Conservation (phyloP, 2,329 filamentous ascomycete species). For the Simplicillium sp. region DNA sequence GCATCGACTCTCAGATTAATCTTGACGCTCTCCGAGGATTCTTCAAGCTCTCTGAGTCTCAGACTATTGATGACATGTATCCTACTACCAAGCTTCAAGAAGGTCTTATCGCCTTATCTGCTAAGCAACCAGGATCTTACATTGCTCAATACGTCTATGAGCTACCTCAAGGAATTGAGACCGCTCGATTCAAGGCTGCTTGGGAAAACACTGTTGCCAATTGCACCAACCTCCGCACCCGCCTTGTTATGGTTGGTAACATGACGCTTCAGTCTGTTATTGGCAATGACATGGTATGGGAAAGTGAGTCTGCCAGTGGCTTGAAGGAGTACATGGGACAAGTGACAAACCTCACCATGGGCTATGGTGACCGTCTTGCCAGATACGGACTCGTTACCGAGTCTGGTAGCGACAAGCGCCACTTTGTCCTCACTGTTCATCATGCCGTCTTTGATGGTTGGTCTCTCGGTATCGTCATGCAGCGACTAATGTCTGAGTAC, state of each 20-base stretch:
- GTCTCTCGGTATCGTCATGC: conserved; percentile 7
- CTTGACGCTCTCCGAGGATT: too few species aligned
- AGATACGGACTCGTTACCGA: conserved; percentile 18
- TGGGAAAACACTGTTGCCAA: conserved; percentile 2
- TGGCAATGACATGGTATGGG: conserved; percentile 18
- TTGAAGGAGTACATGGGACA: too few species aligned
- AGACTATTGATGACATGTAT: conserved; percentile 1
- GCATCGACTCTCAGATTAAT: too few species aligned
- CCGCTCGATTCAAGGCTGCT: conserved; percentile 5
- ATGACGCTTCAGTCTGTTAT: conserved; percentile 28
- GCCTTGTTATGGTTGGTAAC: conserved; percentile 27
- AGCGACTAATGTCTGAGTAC: conserved; percentile 4
- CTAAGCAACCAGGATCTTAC: conserved; percentile 5
- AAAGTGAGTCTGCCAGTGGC: conserved; percentile 6
- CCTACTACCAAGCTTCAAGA: neutral
- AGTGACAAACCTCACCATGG: too few species aligned
- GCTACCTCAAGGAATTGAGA: conserved; percentile 1
- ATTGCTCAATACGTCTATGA: conserved; percentile 3
- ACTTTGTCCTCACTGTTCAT: conserved; percentile 7
- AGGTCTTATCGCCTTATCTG: neutral
- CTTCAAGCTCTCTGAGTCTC: too few species aligned
- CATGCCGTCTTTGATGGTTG: conserved; percentile 8
- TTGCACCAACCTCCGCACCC: conserved; percentile 9
- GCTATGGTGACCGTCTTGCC: conserved; percentile 13
- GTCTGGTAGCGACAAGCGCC: neutral